Base-by-base conservation (phyloP, 108 stramenopile species). In the Phaeodactylum tricornutum region DNA sequence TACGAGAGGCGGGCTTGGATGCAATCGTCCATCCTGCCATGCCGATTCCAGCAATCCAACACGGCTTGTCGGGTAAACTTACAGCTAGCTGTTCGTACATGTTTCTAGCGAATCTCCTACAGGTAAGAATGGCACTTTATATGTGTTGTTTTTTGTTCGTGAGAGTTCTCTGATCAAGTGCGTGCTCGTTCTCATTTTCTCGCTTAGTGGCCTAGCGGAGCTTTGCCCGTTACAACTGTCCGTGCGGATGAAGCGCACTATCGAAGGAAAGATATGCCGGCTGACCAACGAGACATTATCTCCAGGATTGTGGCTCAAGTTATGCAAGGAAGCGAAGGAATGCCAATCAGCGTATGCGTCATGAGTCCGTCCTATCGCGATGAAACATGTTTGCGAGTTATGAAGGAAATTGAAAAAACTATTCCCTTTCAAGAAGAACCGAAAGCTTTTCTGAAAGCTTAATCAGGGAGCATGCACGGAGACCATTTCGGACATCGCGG, bases 351-450 rank as follows among this genome's bases (percentile, higher is more conserved):
- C 21, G 47, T 59, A 3, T 39, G 49, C 16, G 47, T 59, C 27
- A 59, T 59, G 57, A 59, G 48, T 20, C 42, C 40, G 4, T 8
- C 34, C 12, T 59, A 25, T 39, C 29, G 35, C 4, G 57, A 59
- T 44, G 57, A 59, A 38, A 28, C 33, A 24, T 59, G 57, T 35
- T 33, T 59, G 20, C 47, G 57, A 26, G 37, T 50, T 17, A 59
- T 59, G 57, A 59, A 59, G 47, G 57, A 59, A 38, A 20, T 59
- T 9, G 57, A 59, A 38, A 29, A 48, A 9, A 24, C 37, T 2
- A 33, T 22, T 7, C 32, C 35, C 4, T 59, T 59, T 32, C n/a
- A 17, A 31, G 33, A 27, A 16, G 26, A 25, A 44, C 57, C 57
- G 32, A 26, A 34, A 16, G 57, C 47, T n/a, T 57, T 17, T 17